Conservation (phyloP, 2,329 filamentous ascomycete genomes). For the Aureobasidium pullulans region DNA sequence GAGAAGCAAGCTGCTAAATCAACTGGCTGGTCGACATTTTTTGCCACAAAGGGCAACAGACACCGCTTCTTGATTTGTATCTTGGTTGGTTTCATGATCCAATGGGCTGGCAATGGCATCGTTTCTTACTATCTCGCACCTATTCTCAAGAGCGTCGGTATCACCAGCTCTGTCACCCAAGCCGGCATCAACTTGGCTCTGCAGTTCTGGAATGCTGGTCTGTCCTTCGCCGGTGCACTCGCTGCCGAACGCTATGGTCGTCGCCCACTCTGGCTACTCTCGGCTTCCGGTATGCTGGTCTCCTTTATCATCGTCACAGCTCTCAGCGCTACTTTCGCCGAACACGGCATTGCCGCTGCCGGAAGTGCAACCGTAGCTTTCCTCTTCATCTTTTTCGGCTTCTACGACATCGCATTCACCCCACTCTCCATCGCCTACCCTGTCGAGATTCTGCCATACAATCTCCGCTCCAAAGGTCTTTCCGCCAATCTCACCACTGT, state of each 20-base stretch:
- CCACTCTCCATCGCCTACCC: conserved; percentile 28
- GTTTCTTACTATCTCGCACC: conserved; percentile 20
- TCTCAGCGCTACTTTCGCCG: conserved; percentile 31
- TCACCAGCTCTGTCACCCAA: conserved; percentile 29
- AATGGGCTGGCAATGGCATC: conserved; percentile 34
- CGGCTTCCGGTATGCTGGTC: conserved; percentile 37
- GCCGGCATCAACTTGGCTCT: conserved; percentile 33
- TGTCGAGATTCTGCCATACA: conserved; percentile 30
- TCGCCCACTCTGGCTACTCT: conserved; percentile 36
- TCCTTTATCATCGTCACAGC: conserved; percentile 38
- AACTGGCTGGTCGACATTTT: conserved; percentile 17
- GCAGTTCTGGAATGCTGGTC: conserved; percentile 34
- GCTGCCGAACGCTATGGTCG: conserved; percentile 37
- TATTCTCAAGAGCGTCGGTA: conserved; percentile 30
- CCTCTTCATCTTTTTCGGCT: conserved; percentile 37
- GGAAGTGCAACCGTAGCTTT: conserved; percentile 35
- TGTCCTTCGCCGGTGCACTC: conserved; percentile 31
- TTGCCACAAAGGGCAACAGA: conserved; percentile 25
- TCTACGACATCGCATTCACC: conserved; percentile 34
- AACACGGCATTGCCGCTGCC: conserved; percentile 24
- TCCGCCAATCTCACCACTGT: conserved; percentile 19
- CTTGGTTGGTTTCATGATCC: conserved; percentile 30
- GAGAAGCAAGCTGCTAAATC: conserved; percentile 47
- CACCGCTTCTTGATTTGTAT: conserved; percentile 34
- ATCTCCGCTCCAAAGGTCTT: conserved; percentile 23